Base-by-base conservation (phyloP, 164 flowering plant species). In the Magnolia changhungtana region DNA sequence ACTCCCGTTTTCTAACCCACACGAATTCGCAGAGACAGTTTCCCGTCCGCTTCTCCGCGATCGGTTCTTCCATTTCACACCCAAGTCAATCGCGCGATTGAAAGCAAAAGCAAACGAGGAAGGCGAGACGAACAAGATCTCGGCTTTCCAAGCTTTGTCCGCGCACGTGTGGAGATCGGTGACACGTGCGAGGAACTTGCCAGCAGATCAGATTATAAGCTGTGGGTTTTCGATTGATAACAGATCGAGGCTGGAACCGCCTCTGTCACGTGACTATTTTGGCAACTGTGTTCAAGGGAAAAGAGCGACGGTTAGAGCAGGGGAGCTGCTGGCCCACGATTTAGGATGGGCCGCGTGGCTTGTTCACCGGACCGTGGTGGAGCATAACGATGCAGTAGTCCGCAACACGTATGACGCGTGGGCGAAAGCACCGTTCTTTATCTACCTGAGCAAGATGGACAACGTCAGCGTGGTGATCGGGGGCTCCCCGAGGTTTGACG, bases 21-120 rank as follows among this genome's bases (percentile, higher is more conserved):
- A 80, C 1, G 84, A 85, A 50, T 86, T 88, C 79, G 69, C 87
- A 3, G 75, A 65, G 8, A 63, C 84, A 72, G 83, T 21, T 24
- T 77, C 74, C 27, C 63, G 84, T 1, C 87, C 87, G 1, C 66
- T 27, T 0, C 80, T 87, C 1, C 70, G 79, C 27, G 89, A 83
- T 70, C 82, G 87, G 75, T 63, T 87, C 52, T 87, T 90, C 76
- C 87, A 88, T 69, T 86, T 91, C 83, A 76, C 92, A 11, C 7
- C 89, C 0, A 83, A 83, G 31, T 84, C 90, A 2, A 74, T 88
- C 0, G 83, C 85, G 0, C 78, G 71, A 51, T 83, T 88, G 75
- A 89, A 91, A 84, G 79, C 83, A 0, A 82, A 65, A 73, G 90
- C 89, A 2, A 89, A 91, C 63, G 21, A 74, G 4, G 84, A 86